Percentiles rank a stretch among this genome's conserved stretches.
Evolutionary conservation across 495 filamentous ascomycete species (phyloP).

Genomic region (Trichodelitschia bisporula): DNA sequence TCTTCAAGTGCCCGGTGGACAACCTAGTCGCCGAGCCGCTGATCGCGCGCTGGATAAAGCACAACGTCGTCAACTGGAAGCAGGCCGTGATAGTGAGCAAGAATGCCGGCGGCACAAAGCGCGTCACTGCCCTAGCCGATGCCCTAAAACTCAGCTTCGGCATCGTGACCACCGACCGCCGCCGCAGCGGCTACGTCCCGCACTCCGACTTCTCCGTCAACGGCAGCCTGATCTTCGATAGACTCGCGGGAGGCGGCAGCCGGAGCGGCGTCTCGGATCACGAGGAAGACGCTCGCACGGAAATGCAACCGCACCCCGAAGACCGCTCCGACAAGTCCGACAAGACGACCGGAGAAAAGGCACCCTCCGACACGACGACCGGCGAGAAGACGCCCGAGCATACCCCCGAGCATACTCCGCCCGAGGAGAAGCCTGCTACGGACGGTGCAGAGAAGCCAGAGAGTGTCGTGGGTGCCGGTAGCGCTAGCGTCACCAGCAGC

Average conservation of each 20-base stretch:
- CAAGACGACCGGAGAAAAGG: no score
- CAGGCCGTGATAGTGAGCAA: slow-evolving; percentile 93
- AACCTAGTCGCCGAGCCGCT: slow-evolving; percentile 92
- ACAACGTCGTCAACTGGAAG: slow-evolving; percentile 66
- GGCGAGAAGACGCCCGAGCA: no score
- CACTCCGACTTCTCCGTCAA: slow-evolving; percentile 28
- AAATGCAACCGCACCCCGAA: no score
- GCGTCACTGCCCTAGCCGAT: slow-evolving; percentile 91
- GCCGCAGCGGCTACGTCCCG: no score
- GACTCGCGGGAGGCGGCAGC: slow-evolving; percentile 11
- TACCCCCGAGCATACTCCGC: no score
- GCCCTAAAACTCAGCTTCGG: slow-evolving; percentile 93
- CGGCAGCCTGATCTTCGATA: slow-evolving; percentile 31
- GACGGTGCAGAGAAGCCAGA: background rate
- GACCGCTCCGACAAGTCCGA: no score
- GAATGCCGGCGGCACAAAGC: slow-evolving; percentile 89
- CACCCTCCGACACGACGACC: no score
- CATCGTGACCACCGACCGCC: slow-evolving; percentile 82
- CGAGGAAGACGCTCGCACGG: background rate
- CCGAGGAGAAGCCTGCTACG: background rate
- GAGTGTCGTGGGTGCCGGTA: background rate
- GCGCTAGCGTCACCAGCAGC: no score
- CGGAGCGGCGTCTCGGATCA: background rate
- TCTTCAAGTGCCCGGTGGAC: slow-evolving; percentile 94
- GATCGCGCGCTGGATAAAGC: slow-evolving; percentile 84